Conservation (phyloP, 306 rosid genomes). For the Malus asiatica region DNA sequence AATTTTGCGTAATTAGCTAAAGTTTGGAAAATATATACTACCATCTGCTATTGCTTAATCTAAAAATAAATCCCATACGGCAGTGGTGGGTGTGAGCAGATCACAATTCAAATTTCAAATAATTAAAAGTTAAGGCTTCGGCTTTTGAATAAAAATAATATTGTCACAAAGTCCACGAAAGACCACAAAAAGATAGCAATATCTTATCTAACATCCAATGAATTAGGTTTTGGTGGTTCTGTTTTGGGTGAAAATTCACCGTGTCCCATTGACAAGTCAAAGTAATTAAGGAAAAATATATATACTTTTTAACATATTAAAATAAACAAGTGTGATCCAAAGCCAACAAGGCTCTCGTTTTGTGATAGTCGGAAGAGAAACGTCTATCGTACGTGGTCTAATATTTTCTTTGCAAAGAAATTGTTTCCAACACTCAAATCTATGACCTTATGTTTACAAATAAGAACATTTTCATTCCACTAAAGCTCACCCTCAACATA, state of each 20-base stretch:
- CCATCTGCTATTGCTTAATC: not conserved
- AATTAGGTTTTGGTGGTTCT: conserved; percentile 10
- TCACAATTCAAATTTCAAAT: not conserved
- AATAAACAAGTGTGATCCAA: no score
- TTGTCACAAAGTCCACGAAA: conserved; percentile 10
- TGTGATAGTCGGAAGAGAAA: fast-evolving
- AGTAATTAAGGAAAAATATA: not conserved
- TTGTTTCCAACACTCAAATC: no score
- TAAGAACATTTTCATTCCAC: fast-evolving
- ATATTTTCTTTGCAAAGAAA: no score
- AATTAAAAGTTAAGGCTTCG: not conserved
- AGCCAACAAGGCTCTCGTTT: fast-evolving
- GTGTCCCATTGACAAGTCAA: conserved; percentile 7
- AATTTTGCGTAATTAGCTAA: not conserved
- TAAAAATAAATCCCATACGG: not conserved
- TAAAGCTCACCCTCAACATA: no score
- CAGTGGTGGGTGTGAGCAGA: not conserved
- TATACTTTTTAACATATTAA: not conserved
- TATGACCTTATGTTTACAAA: fast-evolving
- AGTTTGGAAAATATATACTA: not conserved
- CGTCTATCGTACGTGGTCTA: no score
- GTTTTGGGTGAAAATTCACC: conserved; percentile 13
- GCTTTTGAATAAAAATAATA: not conserved
- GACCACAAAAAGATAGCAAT: conserved; percentile 6
- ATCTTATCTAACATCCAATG: conserved; percentile 15